Conservation (phyloP, 1,284 basidiomycete species). For the Leccinum griseonigrum region DNA sequence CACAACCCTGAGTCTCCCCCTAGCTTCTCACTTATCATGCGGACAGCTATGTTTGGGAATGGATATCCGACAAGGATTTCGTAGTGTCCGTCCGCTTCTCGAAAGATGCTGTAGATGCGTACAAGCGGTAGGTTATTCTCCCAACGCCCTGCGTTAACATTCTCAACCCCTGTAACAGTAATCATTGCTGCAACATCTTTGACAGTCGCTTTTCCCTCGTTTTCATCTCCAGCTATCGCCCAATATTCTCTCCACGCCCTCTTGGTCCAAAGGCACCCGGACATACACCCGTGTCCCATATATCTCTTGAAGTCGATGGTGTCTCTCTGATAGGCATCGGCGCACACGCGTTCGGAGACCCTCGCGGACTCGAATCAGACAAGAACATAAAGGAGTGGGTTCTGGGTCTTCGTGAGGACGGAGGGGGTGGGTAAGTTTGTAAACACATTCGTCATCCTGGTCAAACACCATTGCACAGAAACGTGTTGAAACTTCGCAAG, state of each 20-base stretch:
- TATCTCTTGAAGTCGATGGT: conserved; percentile 50
- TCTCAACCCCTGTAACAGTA: conserved; percentile 7
- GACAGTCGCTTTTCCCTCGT: conserved; percentile 35
- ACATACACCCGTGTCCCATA: conserved; percentile 35
- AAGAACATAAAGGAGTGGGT: conserved; percentile 45
- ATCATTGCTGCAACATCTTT: conserved; percentile 25
- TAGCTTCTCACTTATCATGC: conserved; percentile 39
- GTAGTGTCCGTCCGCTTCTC: conserved; percentile 41
- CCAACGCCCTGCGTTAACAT: neutral
- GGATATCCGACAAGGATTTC: conserved; percentile 41
- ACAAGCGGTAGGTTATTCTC: conserved; percentile 29
- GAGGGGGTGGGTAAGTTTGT: conserved; percentile 51
- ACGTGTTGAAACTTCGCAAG: conserved; percentile 44
- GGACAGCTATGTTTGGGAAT: conserved; percentile 44
- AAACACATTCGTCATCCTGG: conserved; percentile 1
- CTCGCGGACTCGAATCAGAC: neutral
- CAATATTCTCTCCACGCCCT: conserved; percentile 49
- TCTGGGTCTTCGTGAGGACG: conserved; percentile 43
- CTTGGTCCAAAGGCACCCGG: conserved; percentile 30
- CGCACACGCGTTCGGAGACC: neutral
- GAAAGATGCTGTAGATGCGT: conserved; percentile 34
- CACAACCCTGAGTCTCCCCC: conserved; percentile 12
- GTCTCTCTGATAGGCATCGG: conserved; percentile 38
- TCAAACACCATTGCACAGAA: conserved; percentile 33
- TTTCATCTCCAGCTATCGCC: conserved; percentile 43